Percentiles rank a stretch among this genome's conserved stretches.
These are phyloP conservation scores for Ophioceras dolichostomum DNA, from an alignment of 2,329 filamentous ascomycete species.

Conservation along the genomic window DNA sequence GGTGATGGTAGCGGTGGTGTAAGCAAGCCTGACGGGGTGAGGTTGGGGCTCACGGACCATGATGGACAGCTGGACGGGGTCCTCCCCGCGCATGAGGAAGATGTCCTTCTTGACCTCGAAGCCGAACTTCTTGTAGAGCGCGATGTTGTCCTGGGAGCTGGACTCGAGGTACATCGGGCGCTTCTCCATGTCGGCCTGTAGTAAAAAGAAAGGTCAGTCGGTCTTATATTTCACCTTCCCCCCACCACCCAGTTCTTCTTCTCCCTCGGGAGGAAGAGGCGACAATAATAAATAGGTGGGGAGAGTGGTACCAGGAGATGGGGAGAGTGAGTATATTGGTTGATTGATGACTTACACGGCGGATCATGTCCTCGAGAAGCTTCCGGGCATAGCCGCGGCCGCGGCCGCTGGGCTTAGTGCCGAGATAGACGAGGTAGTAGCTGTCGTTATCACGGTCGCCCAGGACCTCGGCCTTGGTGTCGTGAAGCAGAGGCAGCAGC, in stretches of 20 bases:
- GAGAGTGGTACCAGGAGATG: no score
- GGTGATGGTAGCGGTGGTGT: not conserved
- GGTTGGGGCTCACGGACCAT: slow-evolving; percentile 65
- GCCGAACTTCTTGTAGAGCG: slow-evolving; percentile 64
- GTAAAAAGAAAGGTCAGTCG: no score
- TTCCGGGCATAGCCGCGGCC: slow-evolving; percentile 62
- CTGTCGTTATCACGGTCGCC: slow-evolving; percentile 52
- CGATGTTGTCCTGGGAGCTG: slow-evolving; percentile 53
- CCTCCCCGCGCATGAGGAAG: slow-evolving; percentile 42
- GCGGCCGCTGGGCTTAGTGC: slow-evolving; percentile 57
- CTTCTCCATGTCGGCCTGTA: slow-evolving; percentile 55
- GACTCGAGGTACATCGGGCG: slow-evolving; percentile 69
- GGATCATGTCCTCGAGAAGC: slow-evolving; percentile 58
- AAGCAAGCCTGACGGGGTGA: not conserved
- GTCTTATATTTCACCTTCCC: no score
- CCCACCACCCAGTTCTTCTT: no score
- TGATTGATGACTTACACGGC: slow-evolving; percentile 34
- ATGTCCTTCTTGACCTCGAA: slow-evolving; percentile 56
- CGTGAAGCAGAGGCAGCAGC: slow-evolving; percentile 61
- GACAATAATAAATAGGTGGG: not conserved
- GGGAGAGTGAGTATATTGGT: not conserved
- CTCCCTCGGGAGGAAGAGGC: no score
- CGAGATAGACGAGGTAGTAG: slow-evolving; percentile 78
- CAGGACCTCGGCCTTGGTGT: slow-evolving; percentile 58
- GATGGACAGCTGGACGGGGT: slow-evolving; percentile 57